These are phyloP conservation scores for Penicillium arizonense DNA, from an alignment of 495 filamentous ascomycete genomes.

Conservation along the genomic window DNA sequence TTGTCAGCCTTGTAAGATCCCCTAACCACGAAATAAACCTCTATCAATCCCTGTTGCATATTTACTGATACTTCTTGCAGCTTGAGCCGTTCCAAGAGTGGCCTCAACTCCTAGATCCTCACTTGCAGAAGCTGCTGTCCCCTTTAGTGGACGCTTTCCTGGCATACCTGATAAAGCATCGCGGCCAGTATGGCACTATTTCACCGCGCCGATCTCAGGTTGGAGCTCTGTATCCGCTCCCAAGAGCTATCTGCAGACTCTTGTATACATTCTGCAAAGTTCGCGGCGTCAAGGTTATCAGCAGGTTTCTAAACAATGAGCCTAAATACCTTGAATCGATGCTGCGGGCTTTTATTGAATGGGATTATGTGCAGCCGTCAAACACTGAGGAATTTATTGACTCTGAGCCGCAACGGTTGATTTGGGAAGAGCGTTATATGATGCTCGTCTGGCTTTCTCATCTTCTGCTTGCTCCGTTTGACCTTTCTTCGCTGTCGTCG, in stretches of 20 bases:
- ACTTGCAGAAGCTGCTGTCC: conserved; percentile 72
- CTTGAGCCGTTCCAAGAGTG: conserved; percentile 94
- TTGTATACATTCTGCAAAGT: conserved; percentile 94
- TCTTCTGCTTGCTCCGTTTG: conserved; percentile 88
- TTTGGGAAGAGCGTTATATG: conserved; percentile 88
- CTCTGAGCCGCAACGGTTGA: conserved; percentile 32
- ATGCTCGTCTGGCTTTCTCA: conserved; percentile 92
- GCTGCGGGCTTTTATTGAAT: conserved; percentile 61
- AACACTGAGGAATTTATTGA: conserved; percentile 11
- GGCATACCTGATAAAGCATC: conserved; percentile 53
- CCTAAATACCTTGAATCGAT: conserved; percentile 78
- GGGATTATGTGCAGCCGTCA: conserved; percentile 26
- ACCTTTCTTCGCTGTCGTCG: conserved; percentile 80
- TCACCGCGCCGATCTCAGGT: conserved; percentile 27
- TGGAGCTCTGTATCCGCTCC: conserved; percentile 51
- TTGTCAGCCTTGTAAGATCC: conserved; percentile 41
- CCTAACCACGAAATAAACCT: background rate
- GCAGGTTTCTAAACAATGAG: conserved; percentile 85
- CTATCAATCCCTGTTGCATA: too few relatives aligned
- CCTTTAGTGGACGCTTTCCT: conserved; percentile 72
- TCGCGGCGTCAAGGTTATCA: conserved; percentile 87
- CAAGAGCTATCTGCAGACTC: conserved; percentile 70
- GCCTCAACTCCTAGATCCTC: conserved; percentile 90
- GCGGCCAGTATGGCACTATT: conserved; percentile 34
- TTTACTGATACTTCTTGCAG: conserved; percentile 36